Percentiles rank a stretch among this genome's conserved stretches.
These are phyloP conservation scores for Anthoceros angustus DNA, from an alignment of 225 moss, liverwort and hornwort species.

Conservation along the genomic window DNA sequence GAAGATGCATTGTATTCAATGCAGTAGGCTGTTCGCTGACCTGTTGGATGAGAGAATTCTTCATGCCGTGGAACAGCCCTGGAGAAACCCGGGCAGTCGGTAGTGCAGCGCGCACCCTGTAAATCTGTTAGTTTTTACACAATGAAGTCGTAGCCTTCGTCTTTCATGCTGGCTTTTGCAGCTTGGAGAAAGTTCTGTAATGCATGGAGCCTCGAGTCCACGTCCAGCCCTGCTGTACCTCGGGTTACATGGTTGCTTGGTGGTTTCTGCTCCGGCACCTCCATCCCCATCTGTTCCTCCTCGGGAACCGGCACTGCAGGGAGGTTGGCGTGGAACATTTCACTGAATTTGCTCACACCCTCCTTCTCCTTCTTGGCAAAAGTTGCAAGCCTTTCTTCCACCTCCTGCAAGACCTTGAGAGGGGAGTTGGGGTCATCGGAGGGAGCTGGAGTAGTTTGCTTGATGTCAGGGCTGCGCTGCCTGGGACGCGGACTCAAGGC, in stretches of 20 bases:
- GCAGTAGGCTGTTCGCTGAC: too few relatives aligned
- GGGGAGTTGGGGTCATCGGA: background rate
- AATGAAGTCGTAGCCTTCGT: slow-evolving; percentile 2
- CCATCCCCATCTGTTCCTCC: slow-evolving; percentile 22
- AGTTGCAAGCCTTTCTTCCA: background rate
- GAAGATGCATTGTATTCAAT: too few relatives aligned
- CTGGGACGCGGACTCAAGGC: too few relatives aligned
- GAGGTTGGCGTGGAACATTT: background rate
- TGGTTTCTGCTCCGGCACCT: slow-evolving; percentile 11
- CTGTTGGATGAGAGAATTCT: too few relatives aligned
- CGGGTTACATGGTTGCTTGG: slow-evolving; percentile 24
- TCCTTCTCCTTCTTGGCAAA: background rate
- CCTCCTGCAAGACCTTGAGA: background rate
- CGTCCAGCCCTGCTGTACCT: slow-evolving; percentile 13
- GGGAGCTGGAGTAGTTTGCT: background rate
- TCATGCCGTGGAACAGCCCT: too few relatives aligned
- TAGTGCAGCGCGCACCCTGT: too few relatives aligned
- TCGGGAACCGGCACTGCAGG: slow-evolving; percentile 12
- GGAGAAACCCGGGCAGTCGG: too few relatives aligned
- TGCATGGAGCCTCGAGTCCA: slow-evolving; percentile 40
- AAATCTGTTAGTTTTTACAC: background rate
- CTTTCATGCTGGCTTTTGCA: slow-evolving; percentile 23
- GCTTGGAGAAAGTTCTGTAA: slow-evolving; percentile 30
- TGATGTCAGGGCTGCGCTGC: background rate
- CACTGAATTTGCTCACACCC: background rate